Base-by-base conservation (phyloP, 108 stramenopile genomes). In the Nannochloropsis granulata region DNA sequence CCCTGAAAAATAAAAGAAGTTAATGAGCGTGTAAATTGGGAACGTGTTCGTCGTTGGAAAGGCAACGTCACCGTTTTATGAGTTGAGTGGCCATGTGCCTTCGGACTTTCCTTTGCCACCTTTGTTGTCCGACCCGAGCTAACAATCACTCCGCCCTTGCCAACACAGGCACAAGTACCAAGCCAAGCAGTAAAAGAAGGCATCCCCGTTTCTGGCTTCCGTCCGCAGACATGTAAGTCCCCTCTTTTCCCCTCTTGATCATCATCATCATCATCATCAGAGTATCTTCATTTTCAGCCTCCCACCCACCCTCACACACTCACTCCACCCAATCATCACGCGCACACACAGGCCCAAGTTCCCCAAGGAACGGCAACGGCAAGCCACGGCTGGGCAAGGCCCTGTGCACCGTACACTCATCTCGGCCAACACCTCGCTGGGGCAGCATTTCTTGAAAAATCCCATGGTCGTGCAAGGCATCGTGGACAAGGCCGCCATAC, bases 391-490 rank as follows among this genome's bases (percentile, higher is more conserved):
- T 7, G 44, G 81, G 43, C 43, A 34, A 24, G n/a, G 82, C 81
- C 26, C 84, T 13, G 44, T 79, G 19, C 89, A 85, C 43, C 90
- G 90, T 23, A 86, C 89, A 25, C 78, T 90, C 13, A 71, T 90
- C 25, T 82, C 91, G 3, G 88, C 92, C 24, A 97, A 97, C 88
- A 98, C 94, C 5, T 89, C 91, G 8, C 92, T 97, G 26, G 99
- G 99, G 42, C 98, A 99, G 92, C 95, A 99, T 87, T 99, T 99
- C 84, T 92, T 98, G 82, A 98, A 98, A 89, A 99, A 99, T 90
- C 99, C 99, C n/a, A 96, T 97, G 42, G 95, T 99, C 12, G 97
- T 99, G 21, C 92, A 95, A 25, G 91, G 95, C 24, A 99, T 99
- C 80, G 94, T 98, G n/a, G 92, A 95, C 71, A 95, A 96, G 80